These are phyloP conservation scores for Boletus subluridellus DNA, from an alignment of 1,284 basidiomycete genomes.

Conservation along the genomic window DNA sequence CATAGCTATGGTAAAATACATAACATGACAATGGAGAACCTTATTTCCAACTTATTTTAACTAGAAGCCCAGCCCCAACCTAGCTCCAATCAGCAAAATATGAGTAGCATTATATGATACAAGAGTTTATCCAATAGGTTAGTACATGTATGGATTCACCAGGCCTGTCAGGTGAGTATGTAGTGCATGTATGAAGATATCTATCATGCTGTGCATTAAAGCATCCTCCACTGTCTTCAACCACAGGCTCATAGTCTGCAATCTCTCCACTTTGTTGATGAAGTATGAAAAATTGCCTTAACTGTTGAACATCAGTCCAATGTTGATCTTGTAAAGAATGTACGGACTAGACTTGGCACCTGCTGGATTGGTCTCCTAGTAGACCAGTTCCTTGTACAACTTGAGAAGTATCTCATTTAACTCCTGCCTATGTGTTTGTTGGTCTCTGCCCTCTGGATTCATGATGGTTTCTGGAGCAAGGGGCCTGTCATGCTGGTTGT, in stretches of 20 bases:
- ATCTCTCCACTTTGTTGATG: background rate
- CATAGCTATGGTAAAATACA: no score
- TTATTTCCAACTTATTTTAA: no score
- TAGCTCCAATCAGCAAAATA: no score
- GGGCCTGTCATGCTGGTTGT: background rate
- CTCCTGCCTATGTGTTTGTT: no score
- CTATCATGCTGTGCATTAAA: background rate
- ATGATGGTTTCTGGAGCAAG: accelerated
- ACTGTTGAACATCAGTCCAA: background rate
- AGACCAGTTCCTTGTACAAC: background rate
- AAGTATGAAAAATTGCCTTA: background rate
- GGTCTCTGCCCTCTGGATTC: background rate
- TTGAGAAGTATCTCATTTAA: no score
- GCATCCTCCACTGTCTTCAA: background rate
- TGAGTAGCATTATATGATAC: no score
- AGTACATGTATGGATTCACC: no score
- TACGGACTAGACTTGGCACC: background rate
- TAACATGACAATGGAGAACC: no score
- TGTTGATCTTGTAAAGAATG: background rate
- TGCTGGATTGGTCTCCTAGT: background rate
- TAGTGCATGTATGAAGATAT: background rate
- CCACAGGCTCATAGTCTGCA: background rate
- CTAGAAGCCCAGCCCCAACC: no score
- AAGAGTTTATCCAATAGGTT: no score
- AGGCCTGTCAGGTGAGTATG: background rate